phyloP scores from a whole-genome alignment of 305 asterid genomes.

The Fraxinus nigra region DNA sequence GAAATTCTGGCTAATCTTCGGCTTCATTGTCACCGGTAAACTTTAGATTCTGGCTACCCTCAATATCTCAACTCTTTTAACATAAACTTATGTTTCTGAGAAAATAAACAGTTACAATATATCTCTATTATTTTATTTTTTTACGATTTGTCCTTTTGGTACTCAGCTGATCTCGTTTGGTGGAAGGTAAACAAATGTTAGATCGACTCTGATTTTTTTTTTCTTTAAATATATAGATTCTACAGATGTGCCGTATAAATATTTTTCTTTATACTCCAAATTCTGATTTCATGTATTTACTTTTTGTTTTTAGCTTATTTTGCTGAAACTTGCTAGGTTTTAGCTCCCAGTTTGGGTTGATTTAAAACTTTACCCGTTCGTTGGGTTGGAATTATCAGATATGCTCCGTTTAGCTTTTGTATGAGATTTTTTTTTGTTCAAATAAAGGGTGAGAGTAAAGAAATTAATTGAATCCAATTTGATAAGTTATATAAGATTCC shows the following conservation, averaged over 20 bases:
- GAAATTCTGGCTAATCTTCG: slow-evolving; percentile 32
- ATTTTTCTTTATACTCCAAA: background rate
- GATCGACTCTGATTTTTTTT: background rate
- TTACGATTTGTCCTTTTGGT: slow-evolving; percentile 14
- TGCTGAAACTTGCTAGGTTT: slow-evolving; percentile 16
- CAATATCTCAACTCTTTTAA: background rate
- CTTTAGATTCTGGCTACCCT: background rate
- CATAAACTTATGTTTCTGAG: background rate
- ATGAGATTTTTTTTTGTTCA: background rate
- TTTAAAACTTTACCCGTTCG: background rate
- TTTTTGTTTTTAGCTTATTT: slow-evolving; percentile 25
- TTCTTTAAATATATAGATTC: background rate
- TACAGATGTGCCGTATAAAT: background rate
- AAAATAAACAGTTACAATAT: background rate
- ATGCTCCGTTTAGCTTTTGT: background rate
- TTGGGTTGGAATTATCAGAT: background rate
- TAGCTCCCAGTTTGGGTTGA: slow-evolving; percentile 21
- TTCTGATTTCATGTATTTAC: slow-evolving; percentile 28
- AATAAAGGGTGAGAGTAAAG: background rate
- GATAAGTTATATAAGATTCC: background rate
- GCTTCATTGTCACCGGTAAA: slow-evolving; percentile 31
- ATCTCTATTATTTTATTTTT: background rate
- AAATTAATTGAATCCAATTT: background rate
- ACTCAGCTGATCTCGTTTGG: slow-evolving; percentile 38
- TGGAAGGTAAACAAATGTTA: slow-evolving; percentile 24